Evolutionary conservation across 345 rosid species (phyloP).

Genomic region (Gossypium herbaceum): DNA sequence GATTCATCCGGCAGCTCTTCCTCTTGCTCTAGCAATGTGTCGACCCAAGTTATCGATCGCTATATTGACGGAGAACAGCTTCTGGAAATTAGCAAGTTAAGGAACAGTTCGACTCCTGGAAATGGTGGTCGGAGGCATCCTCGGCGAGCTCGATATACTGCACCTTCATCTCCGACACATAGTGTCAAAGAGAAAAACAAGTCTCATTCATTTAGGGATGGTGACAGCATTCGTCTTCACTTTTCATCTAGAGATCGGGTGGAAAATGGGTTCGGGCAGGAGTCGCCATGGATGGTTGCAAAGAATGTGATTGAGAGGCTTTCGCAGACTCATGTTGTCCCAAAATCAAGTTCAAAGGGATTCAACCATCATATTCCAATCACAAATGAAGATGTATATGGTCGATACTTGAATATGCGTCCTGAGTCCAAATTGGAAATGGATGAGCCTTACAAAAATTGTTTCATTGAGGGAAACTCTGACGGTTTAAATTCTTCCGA

Average conservation of each 20-base stretch:
- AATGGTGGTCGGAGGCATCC: slow-evolving; percentile 51
- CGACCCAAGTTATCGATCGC: slow-evolving; percentile 75
- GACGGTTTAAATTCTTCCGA: slow-evolving; percentile 28
- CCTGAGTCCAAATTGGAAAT: slow-evolving; percentile 1
- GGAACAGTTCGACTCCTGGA: slow-evolving; percentile 40
- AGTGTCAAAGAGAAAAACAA: slow-evolving; percentile 40
- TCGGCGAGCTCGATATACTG: slow-evolving; percentile 54
- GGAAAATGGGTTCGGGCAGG: slow-evolving; percentile 59
- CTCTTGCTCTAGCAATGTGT: slow-evolving; percentile 61
- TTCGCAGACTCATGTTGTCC: slow-evolving; percentile 47
- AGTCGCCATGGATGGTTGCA: slow-evolving; percentile 79
- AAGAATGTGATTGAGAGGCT: slow-evolving; percentile 83
- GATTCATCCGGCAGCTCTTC: slow-evolving; percentile 72
- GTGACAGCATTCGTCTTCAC: slow-evolving; percentile 39
- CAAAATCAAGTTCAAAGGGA: slow-evolving; percentile 44
- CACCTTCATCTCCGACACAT: slow-evolving; percentile 65
- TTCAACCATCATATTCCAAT: slow-evolving; percentile 48
- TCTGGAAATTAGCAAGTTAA: slow-evolving; percentile 47
- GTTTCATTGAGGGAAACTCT: slow-evolving; percentile 24
- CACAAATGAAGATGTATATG: slow-evolving; percentile 70
- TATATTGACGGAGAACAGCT: slow-evolving; percentile 90
- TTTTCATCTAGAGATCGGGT: slow-evolving; percentile 55
- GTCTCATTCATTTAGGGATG: slow-evolving; percentile 74
- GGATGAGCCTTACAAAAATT: slow-evolving; percentile 10
- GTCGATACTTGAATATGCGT: slow-evolving; percentile 41